Evolutionary conservation across 441 rosid genomes (phyloP).

Genomic region (Eugenia klotzschiana): DNA sequence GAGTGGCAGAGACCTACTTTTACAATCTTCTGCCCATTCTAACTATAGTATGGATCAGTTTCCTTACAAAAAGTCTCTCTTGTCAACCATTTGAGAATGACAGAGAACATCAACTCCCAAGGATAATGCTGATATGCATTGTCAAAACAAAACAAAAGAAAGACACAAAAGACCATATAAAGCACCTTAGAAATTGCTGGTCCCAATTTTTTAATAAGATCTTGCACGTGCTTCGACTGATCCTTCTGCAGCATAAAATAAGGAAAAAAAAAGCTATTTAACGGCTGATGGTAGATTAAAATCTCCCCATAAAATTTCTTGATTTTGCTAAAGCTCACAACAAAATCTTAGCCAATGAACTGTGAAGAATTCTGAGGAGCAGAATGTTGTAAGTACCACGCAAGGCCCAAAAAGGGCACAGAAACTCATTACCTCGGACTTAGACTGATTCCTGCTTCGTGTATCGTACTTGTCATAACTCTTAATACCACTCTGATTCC

Average conservation of each 20-base stretch:
- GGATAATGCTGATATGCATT: not conserved
- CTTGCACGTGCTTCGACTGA: constrained; percentile 21
- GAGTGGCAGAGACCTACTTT: not conserved
- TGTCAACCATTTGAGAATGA: not conserved
- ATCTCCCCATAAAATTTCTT: not conserved
- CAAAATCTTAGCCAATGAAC: not conserved
- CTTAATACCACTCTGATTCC: constrained; percentile 10
- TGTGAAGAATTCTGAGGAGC: not conserved
- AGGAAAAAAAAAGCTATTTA: not conserved
- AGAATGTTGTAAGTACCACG: not conserved
- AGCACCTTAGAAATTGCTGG: constrained; percentile 54
- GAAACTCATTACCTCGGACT: constrained; percentile 10
- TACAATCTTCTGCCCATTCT: not conserved
- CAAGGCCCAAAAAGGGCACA: not conserved
- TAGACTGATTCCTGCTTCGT: constrained; percentile 8
- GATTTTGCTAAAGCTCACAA: not conserved
- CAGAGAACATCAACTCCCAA: not conserved
- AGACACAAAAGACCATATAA: not conserved
- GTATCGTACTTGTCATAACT: constrained; percentile 12
- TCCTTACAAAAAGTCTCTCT: not conserved
- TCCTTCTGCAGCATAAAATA: constrained; percentile 24
- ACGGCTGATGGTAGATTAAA: not conserved
- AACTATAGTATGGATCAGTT: not conserved
- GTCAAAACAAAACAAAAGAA: not conserved
- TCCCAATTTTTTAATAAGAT: constrained; percentile 26